phyloP scores from a whole-genome alignment of 805 yeast genomes.

The Hanseniaspora guilliermondii region DNA sequence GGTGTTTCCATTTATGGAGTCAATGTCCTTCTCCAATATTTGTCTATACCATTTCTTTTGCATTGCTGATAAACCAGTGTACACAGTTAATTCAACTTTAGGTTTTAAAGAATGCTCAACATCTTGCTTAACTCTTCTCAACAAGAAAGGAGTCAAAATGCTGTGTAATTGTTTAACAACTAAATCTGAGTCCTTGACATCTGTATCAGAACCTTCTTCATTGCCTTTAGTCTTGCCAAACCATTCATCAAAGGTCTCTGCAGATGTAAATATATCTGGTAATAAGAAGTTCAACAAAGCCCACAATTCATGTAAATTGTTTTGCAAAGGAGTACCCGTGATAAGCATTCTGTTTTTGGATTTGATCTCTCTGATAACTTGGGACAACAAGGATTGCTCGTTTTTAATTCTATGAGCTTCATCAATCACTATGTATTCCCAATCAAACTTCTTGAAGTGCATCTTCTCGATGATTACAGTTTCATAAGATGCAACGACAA shows the following conservation, averaged over 20 bases:
- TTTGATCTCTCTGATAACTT: conserved; percentile 59
- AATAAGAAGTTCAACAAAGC: conserved; percentile 62
- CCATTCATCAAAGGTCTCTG: conserved; percentile 67
- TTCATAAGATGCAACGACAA: conserved; percentile 60
- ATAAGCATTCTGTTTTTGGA: conserved; percentile 58
- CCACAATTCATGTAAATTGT: conserved; percentile 71
- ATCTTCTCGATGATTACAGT: conserved; percentile 66
- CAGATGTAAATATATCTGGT: conserved; percentile 67
- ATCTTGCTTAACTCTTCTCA: conserved; percentile 66
- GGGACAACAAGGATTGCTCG: conserved; percentile 60
- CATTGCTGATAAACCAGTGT: conserved; percentile 67
- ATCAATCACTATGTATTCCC: conserved; percentile 70
- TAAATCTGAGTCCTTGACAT: conserved; percentile 35
- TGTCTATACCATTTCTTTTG: conserved; percentile 68
- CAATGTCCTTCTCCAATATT: conserved; percentile 64
- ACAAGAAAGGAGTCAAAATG: conserved; percentile 59
- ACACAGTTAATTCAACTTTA: conserved; percentile 59
- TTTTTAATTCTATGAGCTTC: conserved; percentile 74
- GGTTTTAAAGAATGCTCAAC: conserved; percentile 72
- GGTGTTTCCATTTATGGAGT: conserved; percentile 73
- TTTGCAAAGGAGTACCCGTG: conserved; percentile 75
- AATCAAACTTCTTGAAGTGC: conserved; percentile 48
- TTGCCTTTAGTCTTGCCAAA: conserved; percentile 31
- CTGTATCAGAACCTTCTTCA: conserved; percentile 29
- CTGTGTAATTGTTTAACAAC: conserved; percentile 61